Base-by-base conservation (phyloP, 306 rosid genomes). In the Corylus avellana region DNA sequence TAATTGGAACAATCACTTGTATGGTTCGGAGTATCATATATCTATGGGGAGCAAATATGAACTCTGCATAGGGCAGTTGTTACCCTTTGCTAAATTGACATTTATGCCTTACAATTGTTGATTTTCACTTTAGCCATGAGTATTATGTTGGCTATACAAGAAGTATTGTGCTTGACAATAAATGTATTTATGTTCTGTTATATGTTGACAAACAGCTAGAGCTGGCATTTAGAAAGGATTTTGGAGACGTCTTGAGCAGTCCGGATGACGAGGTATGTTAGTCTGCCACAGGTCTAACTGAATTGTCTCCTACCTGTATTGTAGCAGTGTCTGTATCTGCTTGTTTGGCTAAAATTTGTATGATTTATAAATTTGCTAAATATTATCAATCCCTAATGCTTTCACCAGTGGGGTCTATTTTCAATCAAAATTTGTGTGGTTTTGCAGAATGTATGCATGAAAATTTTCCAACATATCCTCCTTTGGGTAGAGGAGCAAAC, bases 401-500 rank as follows among this genome's bases (percentile, higher is more conserved):
- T 66, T 73, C 55, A 64, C 49, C 57, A 1, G 29, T 11, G 32
- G 16, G 50, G 17, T 50, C 66, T 75, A 57, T 54, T 51, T 20
- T 56, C 73, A 76, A 70, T 81, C 35, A 5, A 39, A 58, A 61
- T 80, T 74, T 17, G 46, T 88, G 67, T 89, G 82, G 74, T 86
- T 77, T 86, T 88, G 86, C 97, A 95, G 98, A 88, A 88, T 79
- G 32, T 84, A 17, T 50, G 81, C 51, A 74, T 91, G 91, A 95
- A 86, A 84, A 86, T 90, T 83, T 90, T 86, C 86, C 98, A 90
- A 78, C 95, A 95, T 56, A 88, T 91, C 79, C 98, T 95, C 22
- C 51, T 87, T 74, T 95, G 97, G 98, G 91, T 87, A 81, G 98
- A 94, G 78, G 97, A 92, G 90, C 93, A 92, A 91, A 94, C 95